Conservation (phyloP, 805 yeast genomes). For the Brettanomyces sp. region DNA sequence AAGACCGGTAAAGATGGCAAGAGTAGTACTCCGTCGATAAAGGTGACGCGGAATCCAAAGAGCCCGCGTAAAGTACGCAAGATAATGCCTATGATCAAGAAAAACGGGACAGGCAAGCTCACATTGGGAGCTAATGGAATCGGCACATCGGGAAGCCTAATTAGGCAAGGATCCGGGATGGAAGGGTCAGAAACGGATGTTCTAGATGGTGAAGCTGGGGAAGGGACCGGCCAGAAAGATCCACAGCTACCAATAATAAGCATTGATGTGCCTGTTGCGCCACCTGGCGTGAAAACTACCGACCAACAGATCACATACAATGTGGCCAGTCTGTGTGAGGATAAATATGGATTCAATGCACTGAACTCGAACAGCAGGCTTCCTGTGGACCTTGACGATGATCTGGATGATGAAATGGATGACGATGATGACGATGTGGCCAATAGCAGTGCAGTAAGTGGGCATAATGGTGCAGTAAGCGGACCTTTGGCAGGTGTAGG, state of each 20-base stretch:
- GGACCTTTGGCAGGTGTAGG: background rate
- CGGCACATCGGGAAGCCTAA: background rate
- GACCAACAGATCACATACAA: slow-evolving; percentile 60
- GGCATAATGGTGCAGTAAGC: background rate
- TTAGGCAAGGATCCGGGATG: background rate
- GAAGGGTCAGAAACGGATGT: background rate
- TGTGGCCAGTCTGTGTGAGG: slow-evolving; percentile 66
- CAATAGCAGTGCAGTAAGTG: background rate
- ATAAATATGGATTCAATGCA: slow-evolving; percentile 71
- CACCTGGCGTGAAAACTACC: slow-evolving; percentile 24
- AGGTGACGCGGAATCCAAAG: background rate
- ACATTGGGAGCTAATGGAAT: no score
- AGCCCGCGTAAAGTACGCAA: background rate
- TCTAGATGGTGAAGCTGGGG: background rate
- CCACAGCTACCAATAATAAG: slow-evolving; percentile 11
- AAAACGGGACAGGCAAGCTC: no score
- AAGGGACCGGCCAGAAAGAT: background rate
- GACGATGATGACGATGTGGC: slow-evolving; percentile 17
- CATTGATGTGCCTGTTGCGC: slow-evolving; percentile 24
- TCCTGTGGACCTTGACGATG: slow-evolving; percentile 43
- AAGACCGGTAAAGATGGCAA: no score
- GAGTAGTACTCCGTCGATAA: background rate
- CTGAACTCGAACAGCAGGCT: slow-evolving; percentile 60
- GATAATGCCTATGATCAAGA: no score
- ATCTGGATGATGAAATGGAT: slow-evolving; percentile 42